Evolutionary conservation across 129 eudicot genomes (phyloP).

Genomic region (Flaveria linearis): DNA sequence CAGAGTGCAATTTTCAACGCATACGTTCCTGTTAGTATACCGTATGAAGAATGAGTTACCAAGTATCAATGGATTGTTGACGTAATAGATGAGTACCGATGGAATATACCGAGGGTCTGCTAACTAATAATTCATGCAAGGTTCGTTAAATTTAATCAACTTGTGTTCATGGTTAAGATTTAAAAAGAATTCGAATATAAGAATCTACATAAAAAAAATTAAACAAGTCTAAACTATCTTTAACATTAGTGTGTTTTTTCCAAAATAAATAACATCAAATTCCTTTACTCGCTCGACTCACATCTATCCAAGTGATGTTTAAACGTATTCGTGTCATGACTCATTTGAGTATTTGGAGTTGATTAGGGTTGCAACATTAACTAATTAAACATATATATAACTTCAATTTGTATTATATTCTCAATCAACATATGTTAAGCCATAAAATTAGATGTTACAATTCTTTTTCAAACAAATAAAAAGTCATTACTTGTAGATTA

Average conservation of each 20-base stretch:
- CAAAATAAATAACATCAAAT: no score
- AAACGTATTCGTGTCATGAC: not conserved
- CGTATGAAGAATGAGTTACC: no score
- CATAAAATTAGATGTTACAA: not conserved
- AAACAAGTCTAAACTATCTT: not conserved
- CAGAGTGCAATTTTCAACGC: no score
- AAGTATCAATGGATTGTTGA: no score
- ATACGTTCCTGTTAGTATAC: no score
- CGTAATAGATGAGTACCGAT: no score
- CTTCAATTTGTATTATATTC: not conserved
- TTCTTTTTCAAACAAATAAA: not conserved
- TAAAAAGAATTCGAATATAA: no score
- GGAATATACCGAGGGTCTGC: no score
- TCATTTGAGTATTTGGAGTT: not conserved
- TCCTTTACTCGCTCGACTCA: not conserved
- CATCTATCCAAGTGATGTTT: not conserved
- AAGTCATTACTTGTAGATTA: constrained; percentile 11
- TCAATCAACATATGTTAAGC: not conserved
- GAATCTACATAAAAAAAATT: no score
- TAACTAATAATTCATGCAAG: no score
- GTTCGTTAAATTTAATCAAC: not conserved
- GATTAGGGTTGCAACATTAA: not conserved
- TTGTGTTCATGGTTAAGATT: not conserved
- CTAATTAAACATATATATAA: not conserved
- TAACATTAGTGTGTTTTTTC: not conserved